A percentile compares a stretch with the other conserved stretches of the same genome.
These are phyloP conservation scores for Chaetomium cochliodes DNA, from an alignment of 495 filamentous ascomycete genomes.

Conservation along the genomic window DNA sequence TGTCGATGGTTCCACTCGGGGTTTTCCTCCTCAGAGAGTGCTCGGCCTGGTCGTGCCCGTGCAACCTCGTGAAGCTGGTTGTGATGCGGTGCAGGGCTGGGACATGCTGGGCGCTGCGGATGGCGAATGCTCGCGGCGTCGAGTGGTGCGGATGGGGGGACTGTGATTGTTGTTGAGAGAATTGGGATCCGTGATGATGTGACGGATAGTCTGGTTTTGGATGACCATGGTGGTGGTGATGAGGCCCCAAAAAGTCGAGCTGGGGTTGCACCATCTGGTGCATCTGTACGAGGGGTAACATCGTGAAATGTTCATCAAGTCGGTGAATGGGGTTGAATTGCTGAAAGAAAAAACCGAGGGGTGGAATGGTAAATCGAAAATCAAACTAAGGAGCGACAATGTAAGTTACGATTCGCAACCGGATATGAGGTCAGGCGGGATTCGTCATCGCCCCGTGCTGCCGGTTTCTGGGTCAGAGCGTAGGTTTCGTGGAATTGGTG, in stretches of 20 bases:
- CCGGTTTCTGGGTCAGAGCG: conserved; percentile 32
- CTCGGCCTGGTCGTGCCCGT: conserved; percentile 52
- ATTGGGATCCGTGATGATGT: conserved; percentile 24
- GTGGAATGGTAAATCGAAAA: conserved; percentile 13
- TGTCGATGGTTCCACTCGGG: conserved; percentile 87
- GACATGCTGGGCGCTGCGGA: conserved; percentile 41
- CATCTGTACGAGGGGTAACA: conserved; percentile 49
- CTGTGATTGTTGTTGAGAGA: conserved; percentile 25
- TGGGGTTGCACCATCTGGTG: conserved; percentile 51
- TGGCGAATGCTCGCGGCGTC: conserved; percentile 41
- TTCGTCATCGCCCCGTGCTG: conserved; percentile 39
- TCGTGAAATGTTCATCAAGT: conserved; percentile 31
- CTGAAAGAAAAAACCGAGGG: background rate
- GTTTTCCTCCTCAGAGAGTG: conserved; percentile 90
- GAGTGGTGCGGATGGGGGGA: conserved; percentile 23
- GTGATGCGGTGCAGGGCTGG: conserved; percentile 36
- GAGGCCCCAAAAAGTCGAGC: conserved; percentile 38
- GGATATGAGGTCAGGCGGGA: conserved; percentile 15
- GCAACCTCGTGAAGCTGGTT: conserved; percentile 37
- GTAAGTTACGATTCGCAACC: conserved; percentile 6
- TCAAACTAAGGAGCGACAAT: conserved; percentile 24
- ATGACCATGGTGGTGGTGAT: conserved; percentile 35
- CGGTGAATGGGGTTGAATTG: background rate
- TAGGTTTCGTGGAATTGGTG: conserved; percentile 25
- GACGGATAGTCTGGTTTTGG: conserved; percentile 36